These are phyloP conservation scores for Didymella pinodella DNA, from an alignment of 2,329 filamentous ascomycete genomes.

Conservation along the genomic window DNA sequence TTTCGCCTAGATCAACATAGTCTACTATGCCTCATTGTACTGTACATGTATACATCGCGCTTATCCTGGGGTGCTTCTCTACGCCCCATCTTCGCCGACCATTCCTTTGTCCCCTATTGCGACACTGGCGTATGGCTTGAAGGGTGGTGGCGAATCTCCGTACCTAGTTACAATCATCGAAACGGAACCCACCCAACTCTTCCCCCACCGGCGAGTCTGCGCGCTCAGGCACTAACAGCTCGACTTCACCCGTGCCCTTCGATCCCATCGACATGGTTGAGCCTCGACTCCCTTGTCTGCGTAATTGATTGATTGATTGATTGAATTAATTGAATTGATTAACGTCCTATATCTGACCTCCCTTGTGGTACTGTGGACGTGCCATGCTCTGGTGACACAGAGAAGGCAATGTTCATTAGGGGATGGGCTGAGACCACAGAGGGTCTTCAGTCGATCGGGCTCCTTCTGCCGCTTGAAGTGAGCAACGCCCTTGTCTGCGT, in stretches of 20 bases:
- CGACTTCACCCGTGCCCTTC: neutral
- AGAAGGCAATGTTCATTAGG: too few species aligned
- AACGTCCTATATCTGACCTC: too few species aligned
- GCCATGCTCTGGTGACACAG: too few species aligned
- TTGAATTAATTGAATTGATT: too few species aligned
- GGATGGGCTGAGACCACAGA: too few species aligned
- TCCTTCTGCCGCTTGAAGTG: too few species aligned
- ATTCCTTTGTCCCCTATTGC: neutral
- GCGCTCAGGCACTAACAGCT: neutral
- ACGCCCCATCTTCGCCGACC: neutral
- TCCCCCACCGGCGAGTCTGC: neutral
- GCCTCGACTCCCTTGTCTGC: neutral
- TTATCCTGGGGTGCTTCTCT: neutral
- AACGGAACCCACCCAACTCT: neutral
- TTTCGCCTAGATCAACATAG: neutral
- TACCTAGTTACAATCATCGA: neutral
- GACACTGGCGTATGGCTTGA: neutral
- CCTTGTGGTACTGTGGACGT: too few species aligned
- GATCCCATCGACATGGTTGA: neutral
- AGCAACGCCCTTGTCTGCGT: neutral
- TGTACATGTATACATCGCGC: neutral
- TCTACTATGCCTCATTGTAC: neutral
- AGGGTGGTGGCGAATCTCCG: neutral
- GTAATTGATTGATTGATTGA: too few species aligned
- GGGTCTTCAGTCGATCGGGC: too few species aligned